Evolutionary conservation across 768 basidiomycete species (phyloP).

Genomic region (Scleroderma bovista): DNA sequence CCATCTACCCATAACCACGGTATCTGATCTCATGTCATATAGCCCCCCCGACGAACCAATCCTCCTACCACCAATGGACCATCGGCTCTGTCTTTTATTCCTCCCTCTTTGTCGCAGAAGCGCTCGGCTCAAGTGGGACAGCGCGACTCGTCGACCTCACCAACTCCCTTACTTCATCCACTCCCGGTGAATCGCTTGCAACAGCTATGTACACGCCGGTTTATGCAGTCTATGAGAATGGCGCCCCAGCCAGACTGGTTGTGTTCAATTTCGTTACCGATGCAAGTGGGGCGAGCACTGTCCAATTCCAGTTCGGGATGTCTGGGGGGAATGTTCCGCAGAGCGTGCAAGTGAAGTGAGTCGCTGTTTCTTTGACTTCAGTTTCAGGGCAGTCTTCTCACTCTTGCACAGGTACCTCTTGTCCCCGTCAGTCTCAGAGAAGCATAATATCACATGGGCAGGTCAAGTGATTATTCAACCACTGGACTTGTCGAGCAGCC

Average conservation of each 20-base stretch:
- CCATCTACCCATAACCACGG: not conserved
- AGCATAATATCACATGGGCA: conserved; percentile 46
- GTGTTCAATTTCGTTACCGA: conserved; percentile 48
- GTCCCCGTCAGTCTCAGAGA: conserved; percentile 36
- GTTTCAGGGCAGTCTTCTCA: not conserved
- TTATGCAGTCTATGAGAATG: conserved; percentile 69
- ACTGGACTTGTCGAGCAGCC: not conserved
- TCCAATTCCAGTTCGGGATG: conserved; percentile 16
- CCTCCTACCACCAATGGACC: conserved; percentile 33
- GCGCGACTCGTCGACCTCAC: conserved; percentile 35
- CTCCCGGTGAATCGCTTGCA: not conserved
- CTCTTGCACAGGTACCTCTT: conserved; percentile 23
- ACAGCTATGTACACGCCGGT: conserved; percentile 28
- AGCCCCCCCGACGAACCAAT: conserved; percentile 41
- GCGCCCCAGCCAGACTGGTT: conserved; percentile 36
- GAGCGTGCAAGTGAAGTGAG: conserved; percentile 29
- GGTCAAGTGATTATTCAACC: conserved; percentile 32
- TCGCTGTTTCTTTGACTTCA: not conserved
- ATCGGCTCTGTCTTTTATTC: conserved; percentile 38
- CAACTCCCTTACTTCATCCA: conserved; percentile 12
- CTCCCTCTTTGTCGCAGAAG: conserved; percentile 33
- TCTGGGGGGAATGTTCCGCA: conserved; percentile 15
- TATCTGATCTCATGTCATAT: not conserved
- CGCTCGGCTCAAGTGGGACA: conserved; percentile 29
- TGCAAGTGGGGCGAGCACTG: conserved; percentile 33